Base-by-base conservation (phyloP, 2,329 filamentous ascomycete genomes). In the Penicillium sp. region DNA sequence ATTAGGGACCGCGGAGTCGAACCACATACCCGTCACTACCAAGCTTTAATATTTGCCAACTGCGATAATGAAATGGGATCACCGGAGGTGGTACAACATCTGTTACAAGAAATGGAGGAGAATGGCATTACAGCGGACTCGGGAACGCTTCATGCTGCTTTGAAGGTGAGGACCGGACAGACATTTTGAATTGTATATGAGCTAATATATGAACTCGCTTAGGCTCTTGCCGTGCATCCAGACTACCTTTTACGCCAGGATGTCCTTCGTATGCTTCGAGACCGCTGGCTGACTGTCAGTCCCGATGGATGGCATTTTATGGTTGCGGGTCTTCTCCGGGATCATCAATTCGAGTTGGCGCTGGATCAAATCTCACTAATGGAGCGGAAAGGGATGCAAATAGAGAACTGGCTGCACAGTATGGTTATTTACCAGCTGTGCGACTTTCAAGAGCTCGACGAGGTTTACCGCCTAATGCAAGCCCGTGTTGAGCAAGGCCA, bases 301-400 rank as follows among this genome's bases (percentile, higher is more conserved):
- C 82, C 81, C 11, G 79, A 82, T 7, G 88, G 87, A 9, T 84
- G 84, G 69, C 84, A 90, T 65, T 85, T 84, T 68, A 80, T 96
- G 21, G 83, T 89, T 1, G 76, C 91, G 10, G 91, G 91, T 0
- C 76, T 96, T 57, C 79, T 98, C 35, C 84, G 92, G 21, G 93
- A 97, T 65, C 85, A 87, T 1, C 89, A 96, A 66, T 87, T 91
- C 60, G 95, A 98, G 75, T 78, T 93, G 61, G 93, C 91, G 1
- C 78, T 96, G 56, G 78, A 83, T 51, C 85, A 85, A 63, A 74
- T 96, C 43, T 87, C 90, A 37, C 76, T 83, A 22, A 85, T 96
- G 82, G 77, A 85, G 43, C 76, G 79, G 51, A 79, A 84, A 49
- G 78, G 80, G 3, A 77, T 84, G 1, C 67, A 65, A 2, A 76